A percentile compares a stretch with the other conserved stretches of the same genome.
phyloP scores from a whole-genome alignment of 2,329 filamentous ascomycete species.

The Penicillium sp. region DNA sequence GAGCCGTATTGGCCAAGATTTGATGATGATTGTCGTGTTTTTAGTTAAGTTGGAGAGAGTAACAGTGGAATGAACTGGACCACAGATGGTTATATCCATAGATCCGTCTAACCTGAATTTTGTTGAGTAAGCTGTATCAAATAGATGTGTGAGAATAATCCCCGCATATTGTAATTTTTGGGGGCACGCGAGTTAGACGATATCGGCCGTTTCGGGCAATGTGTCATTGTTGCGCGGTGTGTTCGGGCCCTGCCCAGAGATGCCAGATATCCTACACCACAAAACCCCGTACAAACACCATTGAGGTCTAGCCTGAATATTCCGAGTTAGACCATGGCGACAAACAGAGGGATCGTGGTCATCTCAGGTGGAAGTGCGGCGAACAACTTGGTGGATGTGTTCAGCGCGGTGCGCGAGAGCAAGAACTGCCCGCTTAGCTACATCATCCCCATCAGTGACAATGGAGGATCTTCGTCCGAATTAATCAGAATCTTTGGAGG shows the following conservation, averaged over 20 bases:
- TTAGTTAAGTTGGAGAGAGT: too few relatives aligned
- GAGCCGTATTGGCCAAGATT: neutral
- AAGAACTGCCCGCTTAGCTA: constrained; percentile 73
- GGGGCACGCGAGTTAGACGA: too few relatives aligned
- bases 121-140: too few relatives aligned
- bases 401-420: constrained; percentile 65
- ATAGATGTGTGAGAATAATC: too few relatives aligned
- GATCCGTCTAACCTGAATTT: too few relatives aligned
- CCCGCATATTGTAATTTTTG: too few relatives aligned
- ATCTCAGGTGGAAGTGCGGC: constrained; percentile 94
- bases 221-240: constrained; percentile 4
- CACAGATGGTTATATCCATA: too few relatives aligned
- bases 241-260: constrained; percentile 1
- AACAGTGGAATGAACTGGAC: too few relatives aligned
- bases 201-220: neutral
- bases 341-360: constrained; percentile 68
- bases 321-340: constrained; percentile 2
- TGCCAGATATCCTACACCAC: constrained; percentile 1
- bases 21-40: neutral
- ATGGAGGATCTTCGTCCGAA: constrained; percentile 91
- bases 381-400: constrained; percentile 90
- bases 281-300: neutral
- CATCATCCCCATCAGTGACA: constrained; percentile 93
- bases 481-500: constrained; percentile 93
- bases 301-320: neutral